Base-by-base conservation (phyloP, 352 stramenopile genomes). In the Saprolegnia diclina region DNA sequence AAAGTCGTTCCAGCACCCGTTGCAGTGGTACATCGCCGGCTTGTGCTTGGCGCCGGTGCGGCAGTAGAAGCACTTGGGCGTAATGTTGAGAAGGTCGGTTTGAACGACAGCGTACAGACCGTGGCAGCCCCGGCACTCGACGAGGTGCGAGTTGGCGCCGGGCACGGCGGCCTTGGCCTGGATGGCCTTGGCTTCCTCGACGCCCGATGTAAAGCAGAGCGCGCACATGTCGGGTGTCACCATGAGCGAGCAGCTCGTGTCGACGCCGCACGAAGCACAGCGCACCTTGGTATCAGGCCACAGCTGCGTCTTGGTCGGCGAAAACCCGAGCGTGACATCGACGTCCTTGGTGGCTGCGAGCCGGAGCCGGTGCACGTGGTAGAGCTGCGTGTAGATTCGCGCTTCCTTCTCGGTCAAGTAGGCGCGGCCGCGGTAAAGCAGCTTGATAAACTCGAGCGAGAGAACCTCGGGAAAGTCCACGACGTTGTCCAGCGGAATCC, bases 211-310 rank as follows among this genome's bases (percentile, higher is more conserved):
- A 3, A 62, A 18, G 50, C 62, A 68, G 21, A 68, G 46, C 7
- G 62, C 62, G 35, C 62, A 68, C 29, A 48, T 22, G 1, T 16
- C 35, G 16, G 62, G 62, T 11, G 62, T 63, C n/a, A 61, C 62
- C 40, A 68, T 61, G 21, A 68, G 29, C 18, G 62, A 68, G 22
- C 29, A 68, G 62, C 62, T 68, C 35, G 35, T 48, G 50, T 50
- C 26, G 42, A 46, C 40, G 44, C 62, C 62, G 24, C 62, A 68
- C n/a, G 62, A 56, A 5, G 18, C 38, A 26, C 62, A 68, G 5
- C 18, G 24, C 6, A 40, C 62, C 32, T 68, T 68, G 14, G 18
- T 4, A 32, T 68, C 62, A 11, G 45, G 62, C 26, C 44, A 26
- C 14, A 59, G 22, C 21, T 11, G 10, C 16, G 22, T 26, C 29